These are phyloP conservation scores for Paecilomyces dactylethromorphus DNA, from an alignment of 2,329 filamentous ascomycete genomes.

Conservation along the genomic window DNA sequence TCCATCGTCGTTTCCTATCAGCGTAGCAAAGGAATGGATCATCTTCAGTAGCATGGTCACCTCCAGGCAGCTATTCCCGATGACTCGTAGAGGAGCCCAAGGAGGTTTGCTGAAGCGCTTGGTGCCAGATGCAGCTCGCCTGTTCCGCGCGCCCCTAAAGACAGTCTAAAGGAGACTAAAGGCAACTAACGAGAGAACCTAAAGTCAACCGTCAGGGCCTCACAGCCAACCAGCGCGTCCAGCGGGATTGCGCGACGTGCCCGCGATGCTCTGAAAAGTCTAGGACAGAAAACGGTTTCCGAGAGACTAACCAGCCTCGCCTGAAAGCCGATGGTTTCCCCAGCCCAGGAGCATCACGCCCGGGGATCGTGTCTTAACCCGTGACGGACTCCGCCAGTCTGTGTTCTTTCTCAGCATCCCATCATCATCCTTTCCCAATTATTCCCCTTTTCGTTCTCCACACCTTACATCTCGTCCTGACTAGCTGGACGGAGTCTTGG, in stretches of 20 bases:
- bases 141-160: not conserved
- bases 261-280: not conserved
- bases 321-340: not conserved
- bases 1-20: too few species aligned
- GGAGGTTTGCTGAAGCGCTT: not conserved
- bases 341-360: not conserved
- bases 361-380: not conserved
- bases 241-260: not conserved
- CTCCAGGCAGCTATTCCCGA: not conserved
- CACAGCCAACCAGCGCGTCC: not conserved
- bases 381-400: not conserved
- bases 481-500: not conserved
- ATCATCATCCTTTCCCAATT: not conserved
- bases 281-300: not conserved
- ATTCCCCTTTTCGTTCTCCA: not conserved
- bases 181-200: not conserved
- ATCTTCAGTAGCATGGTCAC: not conserved
- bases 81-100: not conserved
- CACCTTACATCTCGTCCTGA: not conserved
- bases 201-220: not conserved
- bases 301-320: not conserved
- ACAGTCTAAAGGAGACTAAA: not conserved
- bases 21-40: not conserved
- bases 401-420: not conserved
- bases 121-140: not conserved